These are phyloP conservation scores for Gossypium herbaceum DNA, from an alignment of 345 rosid genomes.

Conservation along the genomic window DNA sequence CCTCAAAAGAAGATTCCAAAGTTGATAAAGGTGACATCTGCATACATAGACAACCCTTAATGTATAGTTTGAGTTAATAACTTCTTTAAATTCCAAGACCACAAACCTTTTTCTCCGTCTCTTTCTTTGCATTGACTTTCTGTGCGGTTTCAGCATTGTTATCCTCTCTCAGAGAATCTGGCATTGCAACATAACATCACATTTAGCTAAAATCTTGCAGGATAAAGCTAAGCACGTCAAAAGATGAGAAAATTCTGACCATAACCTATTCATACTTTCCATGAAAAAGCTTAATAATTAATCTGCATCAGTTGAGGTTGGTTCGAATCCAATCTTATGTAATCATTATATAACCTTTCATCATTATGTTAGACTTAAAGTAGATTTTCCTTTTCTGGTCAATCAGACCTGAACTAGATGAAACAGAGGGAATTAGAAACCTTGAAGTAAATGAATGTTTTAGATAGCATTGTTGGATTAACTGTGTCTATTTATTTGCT, in stretches of 20 bases:
- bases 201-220: constrained; percentile 8
- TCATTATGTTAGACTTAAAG: neutral
- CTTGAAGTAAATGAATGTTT: neutral
- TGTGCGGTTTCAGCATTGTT: constrained; percentile 35
- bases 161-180: constrained; percentile 47
- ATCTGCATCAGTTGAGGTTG: neutral
- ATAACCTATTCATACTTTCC: neutral
- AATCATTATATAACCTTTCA: neutral
- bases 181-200: constrained; percentile 19
- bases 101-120: constrained; percentile 64
- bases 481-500: neutral
- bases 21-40: constrained; percentile 85
- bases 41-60: constrained; percentile 33
- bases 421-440: neutral
- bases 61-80: constrained; percentile 9
- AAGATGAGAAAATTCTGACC: neutral
- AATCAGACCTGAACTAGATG: neutral
- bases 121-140: constrained; percentile 59
- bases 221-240: constrained; percentile 6
- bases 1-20: constrained; percentile 75
- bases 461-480: neutral
- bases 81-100: constrained; percentile 10
- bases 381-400: neutral
- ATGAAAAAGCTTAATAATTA: neutral
- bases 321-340: neutral